Evolutionary conservation across 331 rosid genomes (phyloP), one percentile per base, ranked within the genome.

Genomic region (Rosa hybrid): DNA sequence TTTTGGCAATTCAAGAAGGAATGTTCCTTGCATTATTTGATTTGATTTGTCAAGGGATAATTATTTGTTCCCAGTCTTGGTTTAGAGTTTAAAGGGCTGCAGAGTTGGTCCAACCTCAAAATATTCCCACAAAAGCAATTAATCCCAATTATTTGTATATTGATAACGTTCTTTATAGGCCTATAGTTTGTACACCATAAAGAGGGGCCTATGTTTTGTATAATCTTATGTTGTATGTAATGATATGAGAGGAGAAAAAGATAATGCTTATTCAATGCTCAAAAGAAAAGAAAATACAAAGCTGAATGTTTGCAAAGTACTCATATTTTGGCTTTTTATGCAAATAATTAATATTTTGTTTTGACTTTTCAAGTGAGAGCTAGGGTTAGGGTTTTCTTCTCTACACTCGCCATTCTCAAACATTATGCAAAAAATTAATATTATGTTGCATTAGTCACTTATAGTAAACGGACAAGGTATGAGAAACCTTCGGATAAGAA

Each of bases 111-210:
- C 74, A 49, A 50, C 82, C 70, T 54, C 69, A 69, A 73, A 78
- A 60, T 73, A 78, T 72, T 84, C 56, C 49, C 68, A 71, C 85
- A 64, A 76, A 64, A 70, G 54, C 72, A 48, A 59, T 73, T 46
- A 44, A 76, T 71, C 53, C 76, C 72, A 77, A 51, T 78, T 78
- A 67, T 68, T 75, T 80, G 86, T 86, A 86, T 42, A 82, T 76
- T 67, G 46, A 21, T 72, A 63, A 78, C 83, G 12, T 78, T 85
- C 71, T 63, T 82, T 73, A 13, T 59, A 75, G 74, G 74, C 86
- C 87, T 83, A 57, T 64, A 20, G n/a, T 76, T 10, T 79, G 85
- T 86, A 76, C 73, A 64, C 39, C 46, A 44, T 63, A 27, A 62
- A 45, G 2, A 64, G 75, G 72, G 72, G 70, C 85, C 83, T 80